Conservation (phyloP, 2,329 filamentous ascomycete genomes). For the Penicillium sp. region DNA sequence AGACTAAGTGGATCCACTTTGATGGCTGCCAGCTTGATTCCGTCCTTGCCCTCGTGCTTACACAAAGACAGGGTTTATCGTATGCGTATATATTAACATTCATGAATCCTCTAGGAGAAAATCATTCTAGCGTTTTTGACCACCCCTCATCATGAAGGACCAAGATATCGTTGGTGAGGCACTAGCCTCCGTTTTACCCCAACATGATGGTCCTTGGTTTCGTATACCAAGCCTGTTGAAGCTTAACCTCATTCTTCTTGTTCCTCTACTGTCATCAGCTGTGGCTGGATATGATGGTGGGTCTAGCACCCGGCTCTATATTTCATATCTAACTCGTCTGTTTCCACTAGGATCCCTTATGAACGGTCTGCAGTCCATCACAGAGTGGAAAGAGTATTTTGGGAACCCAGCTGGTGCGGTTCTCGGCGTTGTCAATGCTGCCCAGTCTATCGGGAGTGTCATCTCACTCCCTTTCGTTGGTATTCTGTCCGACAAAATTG, state of each 20-base stretch:
- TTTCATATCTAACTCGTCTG: background rate
- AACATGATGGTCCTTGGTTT: conserved; percentile 46
- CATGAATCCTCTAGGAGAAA: too few species aligned
- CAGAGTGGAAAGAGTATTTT: conserved; percentile 47
- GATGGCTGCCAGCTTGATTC: too few species aligned
- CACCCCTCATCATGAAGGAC: too few species aligned
- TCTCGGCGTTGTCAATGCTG: conserved; percentile 47
- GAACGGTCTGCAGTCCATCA: conserved; percentile 48
- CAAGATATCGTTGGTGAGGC: background rate
- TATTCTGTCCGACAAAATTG: conserved; percentile 42
- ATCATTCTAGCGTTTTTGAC: too few species aligned
- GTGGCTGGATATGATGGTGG: conserved; percentile 49
- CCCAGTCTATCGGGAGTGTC: conserved; percentile 46
- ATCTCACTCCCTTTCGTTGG: conserved; percentile 34
- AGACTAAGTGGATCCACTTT: too few species aligned
- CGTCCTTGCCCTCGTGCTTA: too few species aligned
- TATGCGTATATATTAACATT: too few species aligned
- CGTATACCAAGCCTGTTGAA: conserved; percentile 44
- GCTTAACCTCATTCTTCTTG: conserved; percentile 47
- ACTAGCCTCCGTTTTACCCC: conserved; percentile 40
- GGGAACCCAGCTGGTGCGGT: conserved; percentile 41
- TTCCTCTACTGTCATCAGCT: conserved; percentile 47
- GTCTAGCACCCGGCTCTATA: background rate
- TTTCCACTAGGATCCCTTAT: conserved; percentile 38
- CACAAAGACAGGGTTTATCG: too few species aligned